Evolutionary conservation across 106 monocot species (phyloP).

Genomic region (Dendrobium nobile): DNA sequence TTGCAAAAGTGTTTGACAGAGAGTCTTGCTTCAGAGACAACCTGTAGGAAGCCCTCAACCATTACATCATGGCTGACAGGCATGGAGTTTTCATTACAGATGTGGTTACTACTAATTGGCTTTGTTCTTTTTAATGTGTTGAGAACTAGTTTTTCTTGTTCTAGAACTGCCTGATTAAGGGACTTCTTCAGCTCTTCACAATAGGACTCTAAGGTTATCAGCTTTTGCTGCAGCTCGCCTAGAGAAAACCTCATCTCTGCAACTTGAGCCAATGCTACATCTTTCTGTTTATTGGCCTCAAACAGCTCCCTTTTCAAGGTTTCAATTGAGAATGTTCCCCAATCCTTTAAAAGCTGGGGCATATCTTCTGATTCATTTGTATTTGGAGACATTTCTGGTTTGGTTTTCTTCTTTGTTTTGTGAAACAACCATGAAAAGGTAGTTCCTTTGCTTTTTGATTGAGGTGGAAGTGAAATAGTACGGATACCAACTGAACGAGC

Average conservation of each 20-base stretch:
- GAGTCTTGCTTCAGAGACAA: slow-evolving; percentile 80
- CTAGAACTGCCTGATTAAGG: slow-evolving; percentile 47
- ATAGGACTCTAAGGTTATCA: slow-evolving; percentile 56
- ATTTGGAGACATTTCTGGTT: slow-evolving; percentile 50
- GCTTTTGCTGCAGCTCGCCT: slow-evolving; percentile 59
- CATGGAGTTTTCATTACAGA: slow-evolving; percentile 31
- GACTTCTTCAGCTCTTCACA: slow-evolving; percentile 81
- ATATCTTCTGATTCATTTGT: slow-evolving; percentile 44
- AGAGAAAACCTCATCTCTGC: slow-evolving; percentile 69
- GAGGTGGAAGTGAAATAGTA: slow-evolving; percentile 7
- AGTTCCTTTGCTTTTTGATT: slow-evolving; percentile 32
- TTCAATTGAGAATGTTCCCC: slow-evolving; percentile 52
- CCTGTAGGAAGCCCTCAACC: slow-evolving; percentile 96
- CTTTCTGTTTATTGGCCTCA: slow-evolving; percentile 60
- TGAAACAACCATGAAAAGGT: slow-evolving; percentile 59
- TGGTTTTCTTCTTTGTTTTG: slow-evolving; percentile 43
- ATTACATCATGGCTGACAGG: slow-evolving; percentile 86
- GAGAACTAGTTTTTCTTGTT: slow-evolving; percentile 21
- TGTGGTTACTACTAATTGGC: slow-evolving; percentile 11
- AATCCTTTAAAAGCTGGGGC: slow-evolving; percentile 59
- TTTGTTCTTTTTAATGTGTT: slow-evolving; percentile 47
- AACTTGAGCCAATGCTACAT: slow-evolving; percentile 65
- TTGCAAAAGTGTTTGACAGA: slow-evolving; percentile 87
- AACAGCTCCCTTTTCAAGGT: slow-evolving; percentile 66
- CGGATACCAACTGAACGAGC: slow-evolving; percentile 7